Evolutionary conservation across 148 eudicot genomes (phyloP).

Genomic region (Rhododendron henanense): DNA sequence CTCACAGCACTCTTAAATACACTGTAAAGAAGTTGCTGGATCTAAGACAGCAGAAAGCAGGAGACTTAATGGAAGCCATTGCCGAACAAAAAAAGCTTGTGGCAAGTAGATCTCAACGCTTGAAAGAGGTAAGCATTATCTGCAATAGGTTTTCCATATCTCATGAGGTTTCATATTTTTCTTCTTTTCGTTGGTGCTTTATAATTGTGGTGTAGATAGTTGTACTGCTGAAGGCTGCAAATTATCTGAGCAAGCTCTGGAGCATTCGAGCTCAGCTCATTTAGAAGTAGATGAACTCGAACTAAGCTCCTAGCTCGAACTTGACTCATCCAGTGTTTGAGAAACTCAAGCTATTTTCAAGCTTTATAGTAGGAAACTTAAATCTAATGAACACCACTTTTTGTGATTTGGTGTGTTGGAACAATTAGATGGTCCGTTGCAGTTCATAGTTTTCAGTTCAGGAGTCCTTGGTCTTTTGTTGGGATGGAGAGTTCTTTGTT

Average conservation of each 20-base stretch:
- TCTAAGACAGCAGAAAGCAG: conserved; percentile 47
- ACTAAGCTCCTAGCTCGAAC: background rate
- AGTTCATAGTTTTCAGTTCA: background rate
- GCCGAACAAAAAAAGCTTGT: conserved; percentile 51
- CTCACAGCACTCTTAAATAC: conserved; percentile 80
- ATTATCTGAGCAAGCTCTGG: background rate
- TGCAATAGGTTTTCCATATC: background rate
- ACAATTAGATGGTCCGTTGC: background rate
- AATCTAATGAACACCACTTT: background rate
- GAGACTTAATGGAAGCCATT: conserved; percentile 37
- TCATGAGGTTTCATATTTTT: background rate
- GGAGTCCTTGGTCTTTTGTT: background rate
- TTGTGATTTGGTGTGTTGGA: background rate
- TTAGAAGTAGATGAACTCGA: background rate
- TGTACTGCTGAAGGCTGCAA: background rate
- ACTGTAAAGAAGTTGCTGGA: conserved; percentile 82
- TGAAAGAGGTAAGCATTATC: conserved; percentile 57
- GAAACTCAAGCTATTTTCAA: background rate
- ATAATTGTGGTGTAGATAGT: background rate
- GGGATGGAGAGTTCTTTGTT: background rate
- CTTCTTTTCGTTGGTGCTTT: background rate
- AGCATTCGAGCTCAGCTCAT: background rate
- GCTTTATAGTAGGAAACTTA: background rate
- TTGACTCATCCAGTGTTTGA: background rate
- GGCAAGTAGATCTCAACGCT: conserved; percentile 53